Percentiles rank a stretch among this genome's conserved stretches.
Conservation (phyloP, 306 rosid species). For the Trifolium subterraneum region DNA sequence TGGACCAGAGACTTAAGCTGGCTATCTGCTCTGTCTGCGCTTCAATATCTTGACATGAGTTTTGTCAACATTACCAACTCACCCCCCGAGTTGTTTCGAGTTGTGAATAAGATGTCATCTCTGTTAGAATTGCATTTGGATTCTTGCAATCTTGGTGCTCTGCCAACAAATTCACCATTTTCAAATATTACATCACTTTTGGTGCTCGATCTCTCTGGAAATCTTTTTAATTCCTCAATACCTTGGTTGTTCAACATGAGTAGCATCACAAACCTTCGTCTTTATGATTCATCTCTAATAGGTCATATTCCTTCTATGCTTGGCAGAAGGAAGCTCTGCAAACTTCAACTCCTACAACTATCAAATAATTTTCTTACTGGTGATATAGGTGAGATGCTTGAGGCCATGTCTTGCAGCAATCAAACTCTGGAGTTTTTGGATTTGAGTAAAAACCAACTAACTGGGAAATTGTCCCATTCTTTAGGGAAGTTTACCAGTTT, state of each 20-base stretch:
- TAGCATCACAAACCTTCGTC: neutral
- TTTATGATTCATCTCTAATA: neutral
- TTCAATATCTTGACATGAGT: neutral
- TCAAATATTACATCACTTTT: neutral
- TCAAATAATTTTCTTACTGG: no score
- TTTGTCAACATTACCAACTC: neutral
- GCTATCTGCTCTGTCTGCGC: neutral
- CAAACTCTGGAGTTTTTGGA: neutral
- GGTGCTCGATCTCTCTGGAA: neutral
- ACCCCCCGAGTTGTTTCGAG: neutral
- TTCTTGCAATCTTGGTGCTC: neutral
- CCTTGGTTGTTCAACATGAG: neutral
- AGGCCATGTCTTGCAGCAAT: neutral
- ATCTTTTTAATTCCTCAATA: neutral
- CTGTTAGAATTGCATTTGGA: neutral
- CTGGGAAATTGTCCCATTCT: neutral
- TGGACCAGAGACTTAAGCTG: neutral
- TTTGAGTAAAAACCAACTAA: neutral
- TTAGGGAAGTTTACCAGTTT: neutral
- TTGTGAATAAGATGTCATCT: neutral
- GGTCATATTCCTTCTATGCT: neutral
- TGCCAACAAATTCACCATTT: neutral
- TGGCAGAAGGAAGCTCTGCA: neutral
- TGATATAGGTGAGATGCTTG: neutral
- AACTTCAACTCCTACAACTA: neutral